These are phyloP conservation scores for Solanum pennellii DNA, from an alignment of 257 asterid genomes.

Conservation along the genomic window DNA sequence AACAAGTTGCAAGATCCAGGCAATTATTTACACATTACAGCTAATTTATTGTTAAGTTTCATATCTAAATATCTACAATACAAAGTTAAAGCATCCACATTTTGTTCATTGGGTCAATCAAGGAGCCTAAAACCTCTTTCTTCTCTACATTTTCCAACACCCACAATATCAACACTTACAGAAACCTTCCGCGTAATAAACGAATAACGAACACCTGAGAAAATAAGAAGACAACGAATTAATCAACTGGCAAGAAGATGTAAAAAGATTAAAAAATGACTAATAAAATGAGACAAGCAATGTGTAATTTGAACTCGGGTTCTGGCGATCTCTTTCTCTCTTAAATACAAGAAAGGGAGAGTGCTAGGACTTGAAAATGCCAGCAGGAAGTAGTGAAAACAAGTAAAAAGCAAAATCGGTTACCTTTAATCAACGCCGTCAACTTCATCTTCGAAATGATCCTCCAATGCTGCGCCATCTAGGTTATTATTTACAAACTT, in stretches of 20 bases:
- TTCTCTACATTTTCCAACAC: conserved; percentile 1
- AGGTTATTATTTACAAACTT: conserved; percentile 46
- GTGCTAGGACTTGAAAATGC: not conserved
- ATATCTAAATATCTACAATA: conserved; percentile 26
- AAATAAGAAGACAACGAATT: not conserved
- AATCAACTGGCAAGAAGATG: not conserved
- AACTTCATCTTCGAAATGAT: conserved; percentile 17
- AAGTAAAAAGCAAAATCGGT: not conserved
- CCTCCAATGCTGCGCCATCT: conserved; percentile 35
- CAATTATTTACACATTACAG: conserved; percentile 20
- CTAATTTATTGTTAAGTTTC: conserved; percentile 9
- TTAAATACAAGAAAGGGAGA: not conserved
- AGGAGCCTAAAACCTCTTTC: not conserved
- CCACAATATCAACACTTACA: conserved; percentile 6
- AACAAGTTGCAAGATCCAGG: not conserved
- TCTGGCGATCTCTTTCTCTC: not conserved
- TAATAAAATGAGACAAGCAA: not conserved
- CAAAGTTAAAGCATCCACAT: conserved; percentile 11
- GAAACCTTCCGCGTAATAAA: conserved; percentile 14
- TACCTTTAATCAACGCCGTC: conserved; percentile 49
- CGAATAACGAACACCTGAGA: conserved; percentile 39
- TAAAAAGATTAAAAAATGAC: not conserved
- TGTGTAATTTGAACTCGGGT: not conserved
- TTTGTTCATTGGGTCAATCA: not conserved
- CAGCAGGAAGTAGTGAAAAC: not conserved